Percentiles rank a stretch among this genome's conserved stretches.
Evolutionary conservation across 2,329 filamentous ascomycete species (phyloP).

Genomic region (Zymoseptoria tritici): DNA sequence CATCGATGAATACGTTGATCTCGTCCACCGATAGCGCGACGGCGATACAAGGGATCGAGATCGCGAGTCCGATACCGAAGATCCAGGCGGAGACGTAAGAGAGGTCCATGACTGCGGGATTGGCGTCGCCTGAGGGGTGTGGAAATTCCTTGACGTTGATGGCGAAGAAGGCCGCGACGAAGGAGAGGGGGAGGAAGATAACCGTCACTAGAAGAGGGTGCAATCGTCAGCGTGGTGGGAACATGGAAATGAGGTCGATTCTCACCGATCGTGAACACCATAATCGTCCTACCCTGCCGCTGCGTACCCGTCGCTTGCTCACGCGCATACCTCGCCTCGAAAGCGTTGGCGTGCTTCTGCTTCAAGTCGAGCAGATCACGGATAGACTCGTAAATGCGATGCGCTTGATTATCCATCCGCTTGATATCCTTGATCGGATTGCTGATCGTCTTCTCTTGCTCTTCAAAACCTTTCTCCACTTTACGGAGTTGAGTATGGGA

Average conservation of each 20-base stretch:
- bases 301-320: slow-evolving; percentile 57
- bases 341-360: slow-evolving; percentile 61
- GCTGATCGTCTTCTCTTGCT: slow-evolving; percentile 52
- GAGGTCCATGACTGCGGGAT: slow-evolving; percentile 21
- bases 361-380: slow-evolving; percentile 60
- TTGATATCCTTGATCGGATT: slow-evolving; percentile 43
- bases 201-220: slow-evolving; percentile 40
- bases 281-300: slow-evolving; percentile 49
- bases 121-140: slow-evolving; percentile 15
- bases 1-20: slow-evolving; percentile 3
- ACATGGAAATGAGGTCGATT: neutral
- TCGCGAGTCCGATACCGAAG: slow-evolving; percentile 49
- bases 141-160: slow-evolving; percentile 48
- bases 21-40: slow-evolving; percentile 16
- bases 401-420: slow-evolving; percentile 57
- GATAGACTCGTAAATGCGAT: slow-evolving; percentile 52
- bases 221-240: neutral
- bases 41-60: slow-evolving; percentile 37
- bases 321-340: slow-evolving; percentile 55
- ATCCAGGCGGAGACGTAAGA: slow-evolving; percentile 49
- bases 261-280: slow-evolving; percentile 49
- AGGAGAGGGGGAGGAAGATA: slow-evolving; percentile 49
- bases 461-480: slow-evolving; percentile 47
- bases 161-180: slow-evolving; percentile 50
- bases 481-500: slow-evolving; percentile 30